Percentiles rank a stretch among this genome's conserved stretches.
These are phyloP conservation scores for Trichosphaerium sp. DNA, from an alignment of 78 protist genomes.

Conservation along the genomic window DNA sequence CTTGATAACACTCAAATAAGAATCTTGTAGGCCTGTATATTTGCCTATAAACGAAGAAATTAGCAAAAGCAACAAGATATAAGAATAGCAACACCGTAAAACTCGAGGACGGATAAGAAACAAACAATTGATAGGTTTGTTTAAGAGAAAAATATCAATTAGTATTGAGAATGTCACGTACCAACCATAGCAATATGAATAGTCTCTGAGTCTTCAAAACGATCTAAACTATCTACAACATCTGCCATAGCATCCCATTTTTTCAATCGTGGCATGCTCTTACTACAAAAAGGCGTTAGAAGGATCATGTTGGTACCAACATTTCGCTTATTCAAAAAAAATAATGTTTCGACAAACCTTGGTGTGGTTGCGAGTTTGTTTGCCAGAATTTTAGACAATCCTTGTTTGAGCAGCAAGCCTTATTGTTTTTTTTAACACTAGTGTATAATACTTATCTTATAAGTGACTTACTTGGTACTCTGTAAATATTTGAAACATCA, in stretches of 20 bases:
- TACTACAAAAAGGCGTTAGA: no score
- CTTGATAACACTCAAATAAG: constrained; percentile 76
- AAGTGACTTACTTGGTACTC: no score
- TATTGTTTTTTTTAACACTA: no score
- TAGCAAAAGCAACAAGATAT: neutral
- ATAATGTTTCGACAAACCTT: neutral
- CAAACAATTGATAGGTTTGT: neutral
- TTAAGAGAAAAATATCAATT: neutral
- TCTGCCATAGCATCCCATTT: constrained; percentile 41
- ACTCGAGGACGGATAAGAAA: neutral
- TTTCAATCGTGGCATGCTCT: constrained; percentile 7
- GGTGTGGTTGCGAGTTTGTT: no score
- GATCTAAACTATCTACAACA: constrained; percentile 22
- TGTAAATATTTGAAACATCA: constrained; percentile 78
- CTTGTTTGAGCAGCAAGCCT: no score
- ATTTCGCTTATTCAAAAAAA: no score
- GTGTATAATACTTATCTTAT: no score
- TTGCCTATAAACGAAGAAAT: no score
- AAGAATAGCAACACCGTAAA: neutral
- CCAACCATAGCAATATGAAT: constrained; percentile 60
- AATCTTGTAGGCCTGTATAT: constrained; percentile 79
- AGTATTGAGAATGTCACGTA: neutral
- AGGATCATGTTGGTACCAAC: no score
- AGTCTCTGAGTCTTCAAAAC: constrained; percentile 14
- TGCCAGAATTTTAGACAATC: no score